Conservation (phyloP, 495 filamentous ascomycete species). For the Aspergillus baeticus region DNA sequence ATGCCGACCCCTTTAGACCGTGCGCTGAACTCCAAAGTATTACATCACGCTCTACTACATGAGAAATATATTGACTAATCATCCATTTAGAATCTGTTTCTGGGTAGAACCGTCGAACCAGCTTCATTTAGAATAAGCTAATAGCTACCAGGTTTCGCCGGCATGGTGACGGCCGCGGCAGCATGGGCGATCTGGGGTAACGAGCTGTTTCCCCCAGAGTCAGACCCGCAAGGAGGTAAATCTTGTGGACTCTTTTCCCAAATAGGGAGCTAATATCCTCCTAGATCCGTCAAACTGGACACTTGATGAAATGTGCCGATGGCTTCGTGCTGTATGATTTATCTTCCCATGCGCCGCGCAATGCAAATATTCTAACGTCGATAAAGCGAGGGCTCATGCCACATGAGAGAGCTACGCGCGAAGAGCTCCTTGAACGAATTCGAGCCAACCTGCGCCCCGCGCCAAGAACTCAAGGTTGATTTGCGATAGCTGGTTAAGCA, state of each 20-base stretch:
- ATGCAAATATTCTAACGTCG: slow-evolving; percentile 8
- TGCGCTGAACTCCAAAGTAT: slow-evolving; percentile 76
- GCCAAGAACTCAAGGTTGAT: slow-evolving; percentile 25
- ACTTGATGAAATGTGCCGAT: slow-evolving; percentile 65
- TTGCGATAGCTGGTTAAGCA: not conserved
- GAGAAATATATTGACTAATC: slow-evolving; percentile 9
- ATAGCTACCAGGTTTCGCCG: slow-evolving; percentile 58
- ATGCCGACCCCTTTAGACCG: slow-evolving; percentile 75
- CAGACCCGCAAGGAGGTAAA: slow-evolving; percentile 75
- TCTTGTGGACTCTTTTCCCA: not conserved
- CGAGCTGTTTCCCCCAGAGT: slow-evolving; percentile 69
- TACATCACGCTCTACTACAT: slow-evolving; percentile 8
- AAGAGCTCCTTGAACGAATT: slow-evolving; percentile 77
- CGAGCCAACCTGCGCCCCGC: slow-evolving; percentile 69
- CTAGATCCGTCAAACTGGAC: slow-evolving; percentile 72
- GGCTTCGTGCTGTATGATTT: slow-evolving; percentile 69
- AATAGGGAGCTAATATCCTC: slow-evolving; percentile 11
- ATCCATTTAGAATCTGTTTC: slow-evolving; percentile 49
- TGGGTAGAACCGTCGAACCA: slow-evolving; percentile 44
- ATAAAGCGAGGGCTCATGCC: slow-evolving; percentile 72
- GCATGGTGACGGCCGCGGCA: slow-evolving; percentile 79
- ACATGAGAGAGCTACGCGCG: slow-evolving; percentile 60
- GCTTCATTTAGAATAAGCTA: not conserved
- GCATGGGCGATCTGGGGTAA: slow-evolving; percentile 82
- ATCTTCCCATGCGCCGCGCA: not conserved